Conservation (phyloP, 306 rosid species). For the Trifolium subterraneum region DNA sequence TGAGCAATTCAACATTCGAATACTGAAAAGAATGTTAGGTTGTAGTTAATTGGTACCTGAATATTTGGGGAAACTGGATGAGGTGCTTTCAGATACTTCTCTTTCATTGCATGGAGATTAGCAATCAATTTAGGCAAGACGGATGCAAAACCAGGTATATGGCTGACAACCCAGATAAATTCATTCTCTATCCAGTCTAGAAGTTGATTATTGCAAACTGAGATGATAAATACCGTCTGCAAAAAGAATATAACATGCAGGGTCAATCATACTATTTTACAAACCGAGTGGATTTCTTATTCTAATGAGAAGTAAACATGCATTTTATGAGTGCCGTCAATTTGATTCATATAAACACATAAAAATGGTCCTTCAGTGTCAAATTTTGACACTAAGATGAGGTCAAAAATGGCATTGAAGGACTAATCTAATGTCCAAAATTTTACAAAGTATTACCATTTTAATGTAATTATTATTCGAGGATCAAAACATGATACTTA, state of each 20-base stretch:
- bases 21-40: conserved; percentile 10
- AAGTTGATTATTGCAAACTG: conserved; percentile 97
- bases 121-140: conserved; percentile 60
- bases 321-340: not conserved
- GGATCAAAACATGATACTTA: too few species aligned
- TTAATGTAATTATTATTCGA: not conserved
- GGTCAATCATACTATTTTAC: conserved; percentile 25
- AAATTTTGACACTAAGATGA: not conserved
- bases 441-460: not conserved
- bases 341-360: too few species aligned
- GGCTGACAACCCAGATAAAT: conserved; percentile 85
- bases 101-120: conserved; percentile 71
- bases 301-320: not conserved
- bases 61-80: conserved; percentile 53
- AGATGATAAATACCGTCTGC: conserved; percentile 86
- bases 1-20: conserved; percentile 19
- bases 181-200: conserved; percentile 94
- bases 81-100: conserved; percentile 73
- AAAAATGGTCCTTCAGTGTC: not conserved
- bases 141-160: conserved; percentile 77
- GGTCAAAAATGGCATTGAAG: not conserved
- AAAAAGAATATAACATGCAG: conserved; percentile 16
- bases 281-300: not conserved
- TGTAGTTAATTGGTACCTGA: conserved; percentile 59
- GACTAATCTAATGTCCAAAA: too few species aligned